phyloP scores from a whole-genome alignment of 2,329 filamentous ascomycete species.

The Penicillium hesseltinei region DNA sequence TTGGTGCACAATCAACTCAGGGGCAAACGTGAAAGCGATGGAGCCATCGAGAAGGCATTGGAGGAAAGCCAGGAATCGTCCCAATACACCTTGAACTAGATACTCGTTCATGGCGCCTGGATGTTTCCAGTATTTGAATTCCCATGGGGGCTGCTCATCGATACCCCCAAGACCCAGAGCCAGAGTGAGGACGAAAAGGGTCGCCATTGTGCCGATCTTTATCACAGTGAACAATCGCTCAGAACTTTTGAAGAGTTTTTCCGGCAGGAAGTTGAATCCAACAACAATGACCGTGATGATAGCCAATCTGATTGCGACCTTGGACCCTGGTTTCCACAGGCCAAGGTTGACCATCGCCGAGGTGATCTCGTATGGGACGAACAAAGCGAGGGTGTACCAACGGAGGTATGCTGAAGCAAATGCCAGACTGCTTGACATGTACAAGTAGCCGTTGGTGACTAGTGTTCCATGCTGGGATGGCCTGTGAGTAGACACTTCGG shows the following conservation, averaged over 20 bases:
- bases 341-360: constrained; percentile 64
- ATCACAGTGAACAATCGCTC: constrained; percentile 51
- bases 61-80: constrained; percentile 51
- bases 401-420: constrained; percentile 44
- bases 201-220: constrained; percentile 51
- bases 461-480: constrained; percentile 40
- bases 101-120: constrained; percentile 52
- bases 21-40: constrained; percentile 54
- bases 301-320: constrained; percentile 46
- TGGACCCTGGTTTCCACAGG: constrained; percentile 52
- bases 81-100: constrained; percentile 45
- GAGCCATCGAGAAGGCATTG: constrained; percentile 51
- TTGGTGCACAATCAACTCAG: constrained; percentile 55
- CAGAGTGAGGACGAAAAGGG: constrained; percentile 50
- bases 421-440: constrained; percentile 39
- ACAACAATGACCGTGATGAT: constrained; percentile 59
- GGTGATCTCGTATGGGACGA: constrained; percentile 59
- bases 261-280: constrained; percentile 49
- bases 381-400: constrained; percentile 47
- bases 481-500: constrained; percentile 41
- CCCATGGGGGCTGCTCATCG: constrained; percentile 48
- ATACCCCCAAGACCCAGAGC: constrained; percentile 54
- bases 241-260: constrained; percentile 49
- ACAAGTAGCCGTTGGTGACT: constrained; percentile 41
- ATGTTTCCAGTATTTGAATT: constrained; percentile 51